Base-by-base conservation (phyloP, 805 yeast genomes). In the Starmerella geochares region DNA sequence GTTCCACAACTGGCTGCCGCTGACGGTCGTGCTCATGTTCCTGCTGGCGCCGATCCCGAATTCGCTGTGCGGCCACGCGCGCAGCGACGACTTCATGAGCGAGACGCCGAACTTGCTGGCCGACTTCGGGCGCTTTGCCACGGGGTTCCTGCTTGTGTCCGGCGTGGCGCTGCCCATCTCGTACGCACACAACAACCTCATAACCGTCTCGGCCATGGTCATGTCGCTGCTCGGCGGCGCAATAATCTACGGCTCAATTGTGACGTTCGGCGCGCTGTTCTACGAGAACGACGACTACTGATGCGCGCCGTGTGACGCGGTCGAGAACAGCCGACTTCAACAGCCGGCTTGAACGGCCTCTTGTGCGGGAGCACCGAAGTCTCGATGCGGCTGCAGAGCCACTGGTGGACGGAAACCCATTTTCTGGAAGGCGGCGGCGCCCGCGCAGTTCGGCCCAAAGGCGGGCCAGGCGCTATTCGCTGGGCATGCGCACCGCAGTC, bases 1-100 rank as follows among this genome's bases (percentile, higher is more conserved):
- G 11, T 86, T 78, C 69, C 83, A 85, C 43, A 87, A 86, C 65
- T 92, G 96, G 94, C 79, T 82, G 60, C 97, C 98, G 32, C 73
- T 90, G 51, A 74, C 81, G 33, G 86, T 83, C 63, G 77, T 78
- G 29, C 78, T 79, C 16, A 70, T 83, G 55, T 82, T 82, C 63
- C 70, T 78, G 35, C 53, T 80, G 36, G 88, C 92, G 2, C 88
- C 87, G 32, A 49, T 82, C 32, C 94, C 94, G 4, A 80, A 81
- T 53, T 72, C 81, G 9, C 55, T 81, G 7, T 77, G 81, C 52
- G 68, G 73, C 31, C 66, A 69, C 53, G 67, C 70, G 52, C 70
- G 71, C n/a, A 63, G 64, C 44, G 78, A 78, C 53, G 85, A 81
- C 62, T 81, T 81, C 60, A 76, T 80, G 77, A 73, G 75, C 53